Conservation (phyloP, 148 eudicot species). For the Rhododendron kiyosumense region DNA sequence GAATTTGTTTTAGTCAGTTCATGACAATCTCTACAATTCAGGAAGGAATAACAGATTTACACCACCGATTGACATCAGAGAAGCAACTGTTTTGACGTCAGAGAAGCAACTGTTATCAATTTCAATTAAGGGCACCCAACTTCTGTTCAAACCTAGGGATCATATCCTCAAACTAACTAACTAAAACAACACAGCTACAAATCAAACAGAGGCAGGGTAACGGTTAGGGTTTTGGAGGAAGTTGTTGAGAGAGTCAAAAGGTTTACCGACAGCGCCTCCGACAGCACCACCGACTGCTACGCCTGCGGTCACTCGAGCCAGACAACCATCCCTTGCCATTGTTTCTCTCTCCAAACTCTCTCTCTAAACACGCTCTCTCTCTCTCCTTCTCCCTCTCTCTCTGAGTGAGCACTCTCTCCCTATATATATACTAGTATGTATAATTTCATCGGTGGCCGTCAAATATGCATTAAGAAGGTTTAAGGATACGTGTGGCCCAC, state of each 20-base stretch:
- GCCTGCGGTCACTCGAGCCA: conserved; percentile 70
- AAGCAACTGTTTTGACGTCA: not conserved
- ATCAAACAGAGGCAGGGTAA: not conserved
- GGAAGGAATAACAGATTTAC: not conserved
- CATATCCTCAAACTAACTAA: not conserved
- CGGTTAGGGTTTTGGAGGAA: conserved; percentile 8
- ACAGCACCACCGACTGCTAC: conserved; percentile 84
- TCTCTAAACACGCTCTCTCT: conserved; percentile 9
- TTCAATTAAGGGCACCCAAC: not conserved
- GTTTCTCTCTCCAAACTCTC: conserved; percentile 5
- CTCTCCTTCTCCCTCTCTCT: not conserved
- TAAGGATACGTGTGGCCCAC: too few relatives aligned
- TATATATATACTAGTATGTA: not conserved
- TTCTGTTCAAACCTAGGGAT: not conserved
- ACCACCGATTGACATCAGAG: not conserved
- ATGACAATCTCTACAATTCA: not conserved
- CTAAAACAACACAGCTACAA: not conserved
- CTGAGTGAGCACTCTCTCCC: not conserved
- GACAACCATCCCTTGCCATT: conserved; percentile 82
- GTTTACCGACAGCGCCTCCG: conserved; percentile 84
- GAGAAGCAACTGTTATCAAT: not conserved
- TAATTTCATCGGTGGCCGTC: not conserved
- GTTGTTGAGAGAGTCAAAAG: not conserved
- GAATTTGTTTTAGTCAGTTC: not conserved
- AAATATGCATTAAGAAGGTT: not conserved